Conservation (phyloP, 306 rosid genomes). For the Fragaria vesca region DNA sequence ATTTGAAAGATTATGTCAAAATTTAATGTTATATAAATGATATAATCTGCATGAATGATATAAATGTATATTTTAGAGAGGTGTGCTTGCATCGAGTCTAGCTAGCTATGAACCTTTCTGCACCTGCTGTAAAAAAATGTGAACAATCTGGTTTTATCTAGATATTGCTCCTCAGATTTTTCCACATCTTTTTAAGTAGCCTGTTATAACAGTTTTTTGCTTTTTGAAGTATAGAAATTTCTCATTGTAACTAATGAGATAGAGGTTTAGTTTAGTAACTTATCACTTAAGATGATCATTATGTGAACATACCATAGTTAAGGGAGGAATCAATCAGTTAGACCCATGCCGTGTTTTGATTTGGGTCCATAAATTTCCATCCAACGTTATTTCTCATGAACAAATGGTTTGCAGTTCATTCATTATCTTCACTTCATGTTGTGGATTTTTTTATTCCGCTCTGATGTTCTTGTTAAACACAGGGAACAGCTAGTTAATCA, state of each 20-base stretch:
- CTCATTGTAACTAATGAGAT: background rate
- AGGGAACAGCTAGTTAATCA: background rate
- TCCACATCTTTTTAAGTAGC: background rate
- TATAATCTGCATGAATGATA: background rate
- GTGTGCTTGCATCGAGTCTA: background rate
- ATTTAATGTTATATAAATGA: too few species aligned
- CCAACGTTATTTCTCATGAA: background rate
- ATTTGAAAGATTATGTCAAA: background rate
- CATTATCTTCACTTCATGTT: background rate
- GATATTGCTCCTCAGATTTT: background rate
- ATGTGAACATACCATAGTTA: background rate
- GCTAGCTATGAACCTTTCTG: background rate
- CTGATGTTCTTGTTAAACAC: background rate
- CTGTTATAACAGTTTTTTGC: background rate
- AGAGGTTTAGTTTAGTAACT: background rate
- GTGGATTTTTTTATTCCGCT: constrained; percentile 10
- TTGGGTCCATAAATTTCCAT: background rate
- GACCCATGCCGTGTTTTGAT: background rate
- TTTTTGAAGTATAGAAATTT: background rate
- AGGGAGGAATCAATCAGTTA: background rate
- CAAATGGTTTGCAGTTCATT: background rate
- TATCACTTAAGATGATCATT: background rate
- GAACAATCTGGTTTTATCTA: background rate
- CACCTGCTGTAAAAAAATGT: background rate
- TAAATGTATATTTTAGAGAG: background rate